Base-by-base conservation (phyloP, 129 eudicot genomes). In the Tagetes erecta region DNA sequence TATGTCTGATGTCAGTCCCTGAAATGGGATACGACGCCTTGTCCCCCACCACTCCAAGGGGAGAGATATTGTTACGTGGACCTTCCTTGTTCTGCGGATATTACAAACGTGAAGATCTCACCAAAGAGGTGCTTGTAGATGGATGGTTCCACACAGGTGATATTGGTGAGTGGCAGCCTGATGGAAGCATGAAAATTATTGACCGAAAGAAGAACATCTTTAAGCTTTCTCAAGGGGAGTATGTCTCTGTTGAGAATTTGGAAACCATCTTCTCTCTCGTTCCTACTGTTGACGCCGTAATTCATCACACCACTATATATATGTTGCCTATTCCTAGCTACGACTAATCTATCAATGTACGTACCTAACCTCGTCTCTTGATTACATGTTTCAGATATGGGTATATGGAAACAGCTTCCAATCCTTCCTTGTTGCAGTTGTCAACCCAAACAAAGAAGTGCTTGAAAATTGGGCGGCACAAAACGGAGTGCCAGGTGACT, bases 171-270 rank as follows among this genome's bases (percentile, higher is more conserved):
- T 95, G 96, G 99, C 96, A 91, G 60, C 86, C 84, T 1, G 94
- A 95, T 88, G 99, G 99, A 68, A 83, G 88, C 86, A 83, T 95
- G 97, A 95, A 91, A 73, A 89, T 95, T 9, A 91, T 95, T 41
- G 99, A 95, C 77, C 83, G 99, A 47, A 95, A 88, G 91, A 95
- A 95, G 78, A 95, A 95, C 81, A 95, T 95, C 41, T 95, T 95
- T 75, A 95, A 95, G 88, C 99, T 95, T 73, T 91, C 99, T 0
- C 99, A 95, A 79, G 99, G 99, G 68, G 99, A 95, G 82, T 95
- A 95, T 60, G 88, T 95, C 49, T 81, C 99, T 1, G 99, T 95
- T 44, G 99, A 95, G 76, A 80, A 91, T 75, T 80, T 95, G 57
- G 99, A 95, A 80, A 84, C 69, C 78, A 81, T 88, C 41, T 95